Conservation (phyloP, 352 stramenopile genomes). For the Blastocystis sp. region DNA sequence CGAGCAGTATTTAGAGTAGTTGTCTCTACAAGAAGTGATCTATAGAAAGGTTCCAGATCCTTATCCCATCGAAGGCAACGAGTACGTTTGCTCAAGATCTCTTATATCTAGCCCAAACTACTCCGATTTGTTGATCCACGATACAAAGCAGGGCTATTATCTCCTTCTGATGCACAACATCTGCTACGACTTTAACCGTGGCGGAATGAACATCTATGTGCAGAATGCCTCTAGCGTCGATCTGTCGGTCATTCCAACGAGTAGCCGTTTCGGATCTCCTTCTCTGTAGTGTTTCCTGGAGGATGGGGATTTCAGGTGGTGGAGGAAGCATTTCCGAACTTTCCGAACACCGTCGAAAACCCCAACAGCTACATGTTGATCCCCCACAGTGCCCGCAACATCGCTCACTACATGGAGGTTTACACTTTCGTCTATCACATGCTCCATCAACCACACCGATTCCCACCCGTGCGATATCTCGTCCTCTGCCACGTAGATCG, state of each 20-base stretch:
- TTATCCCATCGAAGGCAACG: background rate
- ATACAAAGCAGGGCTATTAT: slow-evolving; percentile 51
- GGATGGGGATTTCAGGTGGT: background rate
- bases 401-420: slow-evolving; percentile 60
- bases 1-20: slow-evolving; percentile 34
- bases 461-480: background rate
- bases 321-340: background rate
- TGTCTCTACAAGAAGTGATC: background rate
- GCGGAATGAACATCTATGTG: slow-evolving; percentile 46
- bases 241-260: background rate
- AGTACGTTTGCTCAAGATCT: background rate
- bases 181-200: slow-evolving; percentile 25
- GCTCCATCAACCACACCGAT: slow-evolving; percentile 14
- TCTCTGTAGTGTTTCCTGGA: background rate
- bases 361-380: slow-evolving; percentile 57
- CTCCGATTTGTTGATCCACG: background rate
- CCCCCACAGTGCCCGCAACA: slow-evolving; percentile 49
- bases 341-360: background rate
- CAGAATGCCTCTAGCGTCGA: background rate
- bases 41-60: slow-evolving; percentile 9
- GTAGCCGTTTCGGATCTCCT: background rate
- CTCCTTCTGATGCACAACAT: slow-evolving; percentile 43
- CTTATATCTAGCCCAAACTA: background rate
- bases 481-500: background rate
- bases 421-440: slow-evolving; percentile 52